Base-by-base conservation (phyloP, 129 eudicot genomes). In the Solidago caesia region DNA sequence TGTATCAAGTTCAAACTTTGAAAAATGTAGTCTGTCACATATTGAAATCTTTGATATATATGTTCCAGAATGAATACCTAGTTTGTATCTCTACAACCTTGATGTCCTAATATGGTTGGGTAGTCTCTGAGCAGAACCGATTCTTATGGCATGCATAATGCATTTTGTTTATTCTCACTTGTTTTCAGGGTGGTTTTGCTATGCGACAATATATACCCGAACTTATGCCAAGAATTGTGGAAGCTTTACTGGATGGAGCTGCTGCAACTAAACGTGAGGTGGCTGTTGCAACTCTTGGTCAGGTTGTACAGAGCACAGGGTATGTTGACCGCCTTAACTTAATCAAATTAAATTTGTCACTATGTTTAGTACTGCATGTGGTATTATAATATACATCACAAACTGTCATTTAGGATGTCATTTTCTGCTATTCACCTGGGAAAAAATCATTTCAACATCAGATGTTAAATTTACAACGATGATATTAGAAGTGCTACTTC, bases 291-390 rank as follows among this genome's bases (percentile, higher is more conserved):
- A 94, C 98, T 72, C 98, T 94, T 83, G 98, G 98, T 71, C 98
- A 94, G 79, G 96, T 94, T 72, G 92, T 94, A 76, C 98, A 94
- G 85, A 94, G 98, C 85, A 94, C 98, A 16, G 98, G 98, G 98
- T 93, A 84, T 74, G 96, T 65, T 71, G 43, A 78, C 71, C 44
- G 14, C 59, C 60, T 43, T 39, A 49, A 48, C 48, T 78, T 27
- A 5, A 49, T 27, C 71, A 61, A 62, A 43, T 25, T 63, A 53
- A 44, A 49, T 44, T 44, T 26, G 58, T 41, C 67, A 15, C 7
- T 69, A 39, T 71, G 48, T 59, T 75, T 46, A 44, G 67, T 59
- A 61, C 55, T 77, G 52, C 70, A 12, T 68, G 3, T 33, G 39
- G 39, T 33, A 33, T 33, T 33, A n/a, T 77, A 58, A 39, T 60